These are phyloP conservation scores for Pulveroboletus frians DNA, from an alignment of 768 basidiomycete genomes.

Conservation along the genomic window DNA sequence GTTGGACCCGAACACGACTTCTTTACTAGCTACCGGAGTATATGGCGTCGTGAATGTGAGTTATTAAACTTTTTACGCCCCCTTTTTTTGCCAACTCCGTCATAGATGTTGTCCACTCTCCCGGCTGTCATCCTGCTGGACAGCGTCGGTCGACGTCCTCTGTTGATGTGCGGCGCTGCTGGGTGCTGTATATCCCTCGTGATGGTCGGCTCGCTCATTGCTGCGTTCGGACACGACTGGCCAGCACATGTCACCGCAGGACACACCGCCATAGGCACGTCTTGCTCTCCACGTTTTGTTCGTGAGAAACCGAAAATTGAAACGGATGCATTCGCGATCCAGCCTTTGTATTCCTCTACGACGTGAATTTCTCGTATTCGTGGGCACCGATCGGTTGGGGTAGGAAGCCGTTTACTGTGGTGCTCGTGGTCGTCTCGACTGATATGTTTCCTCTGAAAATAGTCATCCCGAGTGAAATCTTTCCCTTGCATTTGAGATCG, in stretches of 20 bases:
- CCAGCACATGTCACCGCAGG: conserved; percentile 25
- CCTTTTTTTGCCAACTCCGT: not conserved
- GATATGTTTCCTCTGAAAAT: conserved; percentile 4
- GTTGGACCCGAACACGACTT: conserved; percentile 36
- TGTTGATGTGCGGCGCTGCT: conserved; percentile 36
- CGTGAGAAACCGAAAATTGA: conserved; percentile 8
- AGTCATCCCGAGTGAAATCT: conserved; percentile 39
- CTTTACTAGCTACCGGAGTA: conserved; percentile 39
- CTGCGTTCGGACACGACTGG: conserved; percentile 27
- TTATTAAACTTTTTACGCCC: not conserved
- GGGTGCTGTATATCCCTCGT: conserved; percentile 30
- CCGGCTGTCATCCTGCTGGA: conserved; percentile 36
- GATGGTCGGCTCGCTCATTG: conserved; percentile 27
- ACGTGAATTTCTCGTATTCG: conserved; percentile 33
- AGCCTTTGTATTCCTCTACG: conserved; percentile 38
- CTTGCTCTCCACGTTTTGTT: not conserved
- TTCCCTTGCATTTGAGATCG: conserved; percentile 38
- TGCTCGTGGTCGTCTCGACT: not conserved
- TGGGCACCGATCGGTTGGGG: conserved; percentile 31
- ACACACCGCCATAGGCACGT: conserved; percentile 27
- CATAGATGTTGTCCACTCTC: conserved; percentile 32
- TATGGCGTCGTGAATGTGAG: conserved; percentile 33
- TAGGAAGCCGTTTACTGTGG: conserved; percentile 5
- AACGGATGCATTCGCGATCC: conserved; percentile 11
- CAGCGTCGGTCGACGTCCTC: conserved; percentile 35